phyloP scores from a whole-genome alignment of 1,284 basidiomycete genomes.

The Sporisorium iseilematis-ciliati region DNA sequence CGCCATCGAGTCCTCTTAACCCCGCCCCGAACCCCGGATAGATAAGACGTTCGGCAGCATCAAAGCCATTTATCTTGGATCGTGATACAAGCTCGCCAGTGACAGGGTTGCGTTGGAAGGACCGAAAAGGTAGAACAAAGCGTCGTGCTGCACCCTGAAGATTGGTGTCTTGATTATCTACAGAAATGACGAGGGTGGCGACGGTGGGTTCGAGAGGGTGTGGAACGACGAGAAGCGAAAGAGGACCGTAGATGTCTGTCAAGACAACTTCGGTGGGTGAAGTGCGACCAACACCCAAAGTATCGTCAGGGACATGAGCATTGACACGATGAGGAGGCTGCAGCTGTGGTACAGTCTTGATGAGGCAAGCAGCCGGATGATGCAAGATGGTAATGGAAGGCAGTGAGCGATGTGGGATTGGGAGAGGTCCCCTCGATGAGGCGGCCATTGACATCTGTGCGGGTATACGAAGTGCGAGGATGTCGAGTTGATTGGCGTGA shows the following conservation, averaged over 20 bases:
- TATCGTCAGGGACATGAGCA: conserved; percentile 35
- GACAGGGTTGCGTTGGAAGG: conserved; percentile 34
- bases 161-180: conserved; percentile 26
- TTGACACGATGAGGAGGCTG: conserved; percentile 34
- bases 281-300: conserved; percentile 28
- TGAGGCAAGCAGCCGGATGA: conserved; percentile 45
- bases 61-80: conserved; percentile 30
- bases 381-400: conserved; percentile 44
- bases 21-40: conserved; percentile 52
- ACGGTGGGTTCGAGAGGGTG: conserved; percentile 43
- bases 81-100: conserved; percentile 20
- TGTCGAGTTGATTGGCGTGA: neutral
- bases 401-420: conserved; percentile 16
- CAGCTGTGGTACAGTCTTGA: conserved; percentile 47
- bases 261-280: conserved; percentile 32
- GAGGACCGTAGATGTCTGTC: conserved; percentile 41
- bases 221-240: conserved; percentile 42
- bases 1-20: conserved; percentile 44
- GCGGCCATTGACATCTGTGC: neutral
- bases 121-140: conserved; percentile 52
- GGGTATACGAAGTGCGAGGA: conserved; percentile 1
- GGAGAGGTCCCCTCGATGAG: neutral
- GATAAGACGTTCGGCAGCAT: conserved; percentile 33
- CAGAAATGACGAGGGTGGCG: conserved; percentile 45
- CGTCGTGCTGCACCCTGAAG: conserved; percentile 36